Evolutionary conservation across 768 basidiomycete species (phyloP), one percentile per base, ranked within the genome.

Genomic region (Boletus eberwhitei): DNA sequence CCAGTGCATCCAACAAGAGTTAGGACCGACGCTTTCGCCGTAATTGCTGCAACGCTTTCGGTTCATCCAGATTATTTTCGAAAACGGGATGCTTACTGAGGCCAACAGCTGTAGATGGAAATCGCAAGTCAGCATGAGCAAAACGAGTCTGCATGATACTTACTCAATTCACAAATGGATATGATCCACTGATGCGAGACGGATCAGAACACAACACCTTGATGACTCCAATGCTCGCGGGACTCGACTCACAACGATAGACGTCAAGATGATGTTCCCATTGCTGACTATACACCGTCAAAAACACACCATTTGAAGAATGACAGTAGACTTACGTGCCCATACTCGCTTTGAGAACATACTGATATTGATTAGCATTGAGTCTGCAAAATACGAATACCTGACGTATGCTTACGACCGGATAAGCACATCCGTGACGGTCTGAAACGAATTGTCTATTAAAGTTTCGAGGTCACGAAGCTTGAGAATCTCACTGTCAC

Each of bases 291-390:
- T 26, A 41, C 45, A 79, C 78, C 77, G n/a, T 63, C 21, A 49
- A 36, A 48, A 35, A 16, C 1, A 43, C 38, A 19, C 14, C 16
- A 14, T 8, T 8, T 6, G 11, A 38, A 21, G n/a, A 45, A 42
- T 11, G 46, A 54, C 7, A 34, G 17, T 4, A 51, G 21, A 70
- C 80, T 62, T 65, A 84, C 84, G 59, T 55, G 71, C 72, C 68
- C 75, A 84, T 21, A 84, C 71, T 6, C 82, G 74, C 48, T 65
- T 69, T 24, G 79, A 75, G 58, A 82, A 85, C 71, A 83, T 73
- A 34, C 75, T 36, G 16, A 2, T 3, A 1, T 11, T 12, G 6
- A 42, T 58, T 24, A 65, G 46, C 29, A 5, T 31, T 7, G 17
- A n/a, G 22, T 22, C n/a, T 32, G 17, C 17, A 43, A 22, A 35